Evolutionary conservation across 2,329 filamentous ascomycete species (phyloP), one percentile per base, ranked within the genome.

Genomic region (Cordyceps cicadae): DNA sequence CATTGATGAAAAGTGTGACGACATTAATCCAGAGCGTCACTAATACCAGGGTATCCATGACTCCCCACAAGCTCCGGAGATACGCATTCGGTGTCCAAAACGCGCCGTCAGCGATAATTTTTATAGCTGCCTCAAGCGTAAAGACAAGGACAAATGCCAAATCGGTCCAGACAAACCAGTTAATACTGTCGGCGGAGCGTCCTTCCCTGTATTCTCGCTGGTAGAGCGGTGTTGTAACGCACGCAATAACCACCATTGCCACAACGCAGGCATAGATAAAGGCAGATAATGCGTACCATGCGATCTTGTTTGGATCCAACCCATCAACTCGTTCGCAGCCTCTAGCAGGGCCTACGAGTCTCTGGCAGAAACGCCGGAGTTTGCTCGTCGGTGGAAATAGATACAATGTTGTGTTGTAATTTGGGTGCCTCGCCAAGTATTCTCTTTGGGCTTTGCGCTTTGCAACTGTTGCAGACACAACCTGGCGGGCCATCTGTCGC

Each of bases 21-120:
- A 99, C 91, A 68, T 96, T 97, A 70, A 97, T 88, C 93, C 94
- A 97, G 9, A 99, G 82, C 0, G 94, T 97, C 60, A 96, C 78
- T 57, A 99, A 79, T 65, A 99, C 94, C 50, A 97, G 75, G 0
- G 88, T 91, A 70, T 99, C 94, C 65, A 99, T 97, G 63, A 96
- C 87, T 7, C 94, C 95, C 94, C 94, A 99, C 0, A 92, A 93
- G 70, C 93, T 93, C 67, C 94, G 87, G 71, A 97, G 91, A 71
- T 96, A 99, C 3, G 95, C 95, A 74, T 99, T 97, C 0, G 94
- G 94, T 0, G 94, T 97, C 85, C 90, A 97, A 71, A 97, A 89
- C 67, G 96, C 89, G 8, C 94, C 94, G 75, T 99, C 94, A 0
- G 94, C 94, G 67, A 99, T 86, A 60, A 96, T 87, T 72, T 99